These are phyloP conservation scores for Neopestalotiopsis sp. DNA, from an alignment of 2,329 filamentous ascomycete species.

Conservation along the genomic window DNA sequence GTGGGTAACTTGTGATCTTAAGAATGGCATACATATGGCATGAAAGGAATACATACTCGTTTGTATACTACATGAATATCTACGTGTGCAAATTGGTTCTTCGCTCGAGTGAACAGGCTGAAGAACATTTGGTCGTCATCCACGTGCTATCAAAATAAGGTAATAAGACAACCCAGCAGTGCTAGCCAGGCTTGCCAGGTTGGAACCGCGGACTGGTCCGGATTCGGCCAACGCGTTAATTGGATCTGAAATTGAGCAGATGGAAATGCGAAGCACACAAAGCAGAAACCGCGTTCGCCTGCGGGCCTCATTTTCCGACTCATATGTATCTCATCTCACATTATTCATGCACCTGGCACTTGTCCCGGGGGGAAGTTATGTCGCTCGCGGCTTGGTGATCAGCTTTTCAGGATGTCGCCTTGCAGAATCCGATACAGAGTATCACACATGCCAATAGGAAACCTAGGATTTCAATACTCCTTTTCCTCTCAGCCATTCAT, in stretches of 20 bases:
- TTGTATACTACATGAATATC: too few species aligned
- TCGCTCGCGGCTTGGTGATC: background rate
- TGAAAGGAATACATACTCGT: too few species aligned
- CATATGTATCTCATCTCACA: background rate
- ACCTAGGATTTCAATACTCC: too few species aligned
- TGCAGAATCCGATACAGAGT: background rate
- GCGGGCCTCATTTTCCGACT: background rate
- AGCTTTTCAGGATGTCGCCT: background rate
- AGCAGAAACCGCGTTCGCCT: background rate
- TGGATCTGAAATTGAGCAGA: background rate
- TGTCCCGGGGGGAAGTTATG: background rate
- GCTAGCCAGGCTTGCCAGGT: background rate
- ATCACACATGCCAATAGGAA: background rate
- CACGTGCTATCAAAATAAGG: background rate
- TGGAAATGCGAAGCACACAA: background rate
- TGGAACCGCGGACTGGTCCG: background rate
- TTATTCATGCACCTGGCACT: background rate
- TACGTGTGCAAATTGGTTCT: too few species aligned
- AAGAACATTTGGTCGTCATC: background rate
- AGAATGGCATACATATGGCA: too few species aligned
- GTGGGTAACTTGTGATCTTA: too few species aligned
- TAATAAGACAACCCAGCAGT: background rate
- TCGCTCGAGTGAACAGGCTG: background rate
- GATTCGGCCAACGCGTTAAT: background rate
- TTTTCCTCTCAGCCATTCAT: too few species aligned